Base-by-base conservation (phyloP, 441 rosid species). In the Brassica balearica region DNA sequence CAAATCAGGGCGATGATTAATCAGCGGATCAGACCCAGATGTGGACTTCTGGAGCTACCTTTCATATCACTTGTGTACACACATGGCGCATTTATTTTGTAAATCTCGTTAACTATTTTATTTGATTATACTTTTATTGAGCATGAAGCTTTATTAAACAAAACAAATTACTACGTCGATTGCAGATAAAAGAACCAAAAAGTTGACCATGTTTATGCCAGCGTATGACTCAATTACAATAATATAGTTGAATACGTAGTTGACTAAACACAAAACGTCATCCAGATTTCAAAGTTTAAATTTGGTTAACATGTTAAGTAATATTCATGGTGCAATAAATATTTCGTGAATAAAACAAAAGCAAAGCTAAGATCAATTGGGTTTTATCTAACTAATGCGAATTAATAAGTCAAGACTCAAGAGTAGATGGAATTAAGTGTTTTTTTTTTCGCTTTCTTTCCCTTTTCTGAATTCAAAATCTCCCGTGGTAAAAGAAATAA, bases 1-100 rank as follows among this genome's bases (percentile, higher is more conserved):
- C 68, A 77, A 77, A 77, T 71, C 80, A 77, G 38, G 66, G 80
- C 80, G 80, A 41, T 36, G 71, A 64, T 62, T 71, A 72, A 58
- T 77, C 14, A 55, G 46, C 15, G 12, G 62, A 60, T 32, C 38
- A 32, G 74, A 51, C 73, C 65, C 65, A 78, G 20, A 59, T 65
- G 64, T 72, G 73, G 69, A 32, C 72, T 71, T 65, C 3, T 46
- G 61, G 46, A 36, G 46, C 63, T 65, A 15, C 65, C 65, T 34
- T 65, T 7, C 61, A 1, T 53, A 71, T 36, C 14, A 22, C 60
- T 65, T 20, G 41, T 65, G 69, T 68, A 60, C 69, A 79, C 82
- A 67, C 77, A 68, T 73, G 73, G 10, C 20, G n/a, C 74, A 66
- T n/a, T 66, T 67, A 66, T 60, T 60, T 56, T 72, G 25, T 19